Base-by-base conservation (phyloP, 495 filamentous ascomycete genomes). In the Podospora appendiculata region DNA sequence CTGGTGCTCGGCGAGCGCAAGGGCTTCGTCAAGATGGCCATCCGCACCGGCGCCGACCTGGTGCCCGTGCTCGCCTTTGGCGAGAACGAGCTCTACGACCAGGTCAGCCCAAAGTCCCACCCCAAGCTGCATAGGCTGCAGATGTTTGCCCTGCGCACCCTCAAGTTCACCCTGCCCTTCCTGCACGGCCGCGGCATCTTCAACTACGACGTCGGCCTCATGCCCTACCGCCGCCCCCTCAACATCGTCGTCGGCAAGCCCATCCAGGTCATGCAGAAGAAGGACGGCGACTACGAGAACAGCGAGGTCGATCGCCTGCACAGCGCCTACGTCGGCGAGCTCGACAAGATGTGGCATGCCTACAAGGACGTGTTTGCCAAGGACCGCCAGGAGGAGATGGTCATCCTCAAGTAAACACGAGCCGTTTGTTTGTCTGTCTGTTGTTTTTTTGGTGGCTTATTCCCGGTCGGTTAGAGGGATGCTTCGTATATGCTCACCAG, bases 61-160 rank as follows among this genome's bases (percentile, higher is more conserved):
- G 93, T 98, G 0, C 93, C 93, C 0, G 89, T 96, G 1, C 68
- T 98, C 2, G 84, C 81, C 3, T 97, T 98, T 64, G 93, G 93
- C 32, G 93, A 98, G 71, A 97, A 96, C 60, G 88, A 96, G 54
- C 71, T 98, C 0, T 98, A 96, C 70, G 88, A 96, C 51, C 92
- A 96, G 67, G 65, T 95, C 34, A 72, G 81, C 39, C 79, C 86
- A 0, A 73, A 81, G 41, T 63, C 75, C 25, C 89, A 93, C 59
- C 89, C 90, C 2, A 58, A 73, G 8, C 79, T 96, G 51, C 83
- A 89, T 65, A 81, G 79, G 62, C 55, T 85, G 14, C 93, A 98
- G 68, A 80, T 93, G 72, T 68, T 84, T 11, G 72, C 93, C 32
- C 92, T 97, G 71, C 83, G 82, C 51, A 71, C 85, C 1, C 74